Evolutionary conservation across 2,329 filamentous ascomycete species (phyloP).

Genomic region (Ascochyta fabae): DNA sequence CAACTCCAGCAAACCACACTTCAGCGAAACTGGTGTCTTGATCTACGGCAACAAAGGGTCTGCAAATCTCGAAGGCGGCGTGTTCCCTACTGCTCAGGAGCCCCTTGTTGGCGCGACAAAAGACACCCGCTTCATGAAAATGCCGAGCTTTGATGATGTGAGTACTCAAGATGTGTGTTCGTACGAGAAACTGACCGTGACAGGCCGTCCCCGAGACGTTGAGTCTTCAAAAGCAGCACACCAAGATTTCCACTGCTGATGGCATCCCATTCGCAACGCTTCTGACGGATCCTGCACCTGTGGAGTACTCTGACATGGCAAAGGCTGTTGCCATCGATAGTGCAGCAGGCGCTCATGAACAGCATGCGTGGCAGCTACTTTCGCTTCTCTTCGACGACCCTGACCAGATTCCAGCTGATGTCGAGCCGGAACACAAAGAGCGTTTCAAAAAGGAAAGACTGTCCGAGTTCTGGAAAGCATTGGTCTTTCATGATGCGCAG

Average conservation of each 20-base stretch:
- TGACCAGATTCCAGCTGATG: slow-evolving; percentile 42
- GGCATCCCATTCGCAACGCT: slow-evolving; percentile 67
- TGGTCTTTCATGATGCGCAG: slow-evolving; percentile 50
- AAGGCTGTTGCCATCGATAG: slow-evolving; percentile 49
- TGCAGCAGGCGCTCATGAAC: slow-evolving; percentile 63
- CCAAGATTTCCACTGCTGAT: slow-evolving; percentile 52
- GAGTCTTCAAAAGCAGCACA: slow-evolving; percentile 61
- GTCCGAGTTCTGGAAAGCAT: slow-evolving; percentile 67
- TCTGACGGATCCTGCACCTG: slow-evolving; percentile 54
- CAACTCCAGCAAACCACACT: slow-evolving; percentile 76
- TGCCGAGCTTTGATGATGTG: slow-evolving; percentile 58
- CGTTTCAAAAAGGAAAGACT: slow-evolving; percentile 64
- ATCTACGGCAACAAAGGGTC: slow-evolving; percentile 64
- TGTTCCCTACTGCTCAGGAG: slow-evolving; percentile 62
- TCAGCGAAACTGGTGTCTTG: slow-evolving; percentile 76
- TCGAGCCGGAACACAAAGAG: slow-evolving; percentile 52
- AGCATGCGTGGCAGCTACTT: slow-evolving; percentile 82
- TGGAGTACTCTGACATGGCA: slow-evolving; percentile 60
- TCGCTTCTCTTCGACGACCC: slow-evolving; percentile 81
- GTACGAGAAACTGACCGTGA: slow-evolving; percentile 24
- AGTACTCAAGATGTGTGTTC: slow-evolving; percentile 22
- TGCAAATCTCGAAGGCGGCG: slow-evolving; percentile 53
- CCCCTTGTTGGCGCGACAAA: slow-evolving; percentile 68
- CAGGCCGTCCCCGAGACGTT: slow-evolving; percentile 65
- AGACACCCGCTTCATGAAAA: slow-evolving; percentile 69